phyloP scores from a whole-genome alignment of 768 basidiomycete genomes.

The Kwoniella dejecticola region DNA sequence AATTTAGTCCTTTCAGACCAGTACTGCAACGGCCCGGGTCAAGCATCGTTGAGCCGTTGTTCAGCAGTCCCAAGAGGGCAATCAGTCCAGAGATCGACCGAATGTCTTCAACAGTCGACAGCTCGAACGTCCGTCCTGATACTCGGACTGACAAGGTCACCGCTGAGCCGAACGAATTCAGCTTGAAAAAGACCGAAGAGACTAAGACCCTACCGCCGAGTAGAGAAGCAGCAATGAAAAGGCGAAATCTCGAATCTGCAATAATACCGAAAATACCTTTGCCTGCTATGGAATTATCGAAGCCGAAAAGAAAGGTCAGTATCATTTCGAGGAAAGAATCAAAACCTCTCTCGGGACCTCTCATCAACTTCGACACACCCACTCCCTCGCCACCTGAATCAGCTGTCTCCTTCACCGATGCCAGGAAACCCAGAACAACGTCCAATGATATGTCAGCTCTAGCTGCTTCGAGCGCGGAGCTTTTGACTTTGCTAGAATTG shows the following conservation, averaged over 20 bases:
- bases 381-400: constrained; percentile 9
- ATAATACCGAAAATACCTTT: neutral
- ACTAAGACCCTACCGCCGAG: constrained; percentile 30
- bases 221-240: constrained; percentile 40
- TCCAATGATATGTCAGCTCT: constrained; percentile 20
- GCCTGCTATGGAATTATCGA: neutral
- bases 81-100: too few species aligned
- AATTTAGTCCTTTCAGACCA: constrained; percentile 5
- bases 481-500: constrained; percentile 31
- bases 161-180: too few species aligned
- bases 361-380: constrained; percentile 30
- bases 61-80: neutral
- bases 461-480: constrained; percentile 31
- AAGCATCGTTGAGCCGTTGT: neutral
- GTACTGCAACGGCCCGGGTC: neutral
- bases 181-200: neutral
- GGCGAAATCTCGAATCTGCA: constrained; percentile 30
- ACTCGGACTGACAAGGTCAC: too few species aligned
- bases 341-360: constrained; percentile 24
- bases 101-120: too few species aligned
- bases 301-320: neutral
- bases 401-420: neutral
- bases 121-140: too few species aligned
- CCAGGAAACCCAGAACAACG: neutral
- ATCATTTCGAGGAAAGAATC: too few species aligned